Percentiles rank a stretch among this genome's conserved stretches.
These are phyloP conservation scores for Daphne laureola DNA, from an alignment of 441 rosid species.

Conservation along the genomic window DNA sequence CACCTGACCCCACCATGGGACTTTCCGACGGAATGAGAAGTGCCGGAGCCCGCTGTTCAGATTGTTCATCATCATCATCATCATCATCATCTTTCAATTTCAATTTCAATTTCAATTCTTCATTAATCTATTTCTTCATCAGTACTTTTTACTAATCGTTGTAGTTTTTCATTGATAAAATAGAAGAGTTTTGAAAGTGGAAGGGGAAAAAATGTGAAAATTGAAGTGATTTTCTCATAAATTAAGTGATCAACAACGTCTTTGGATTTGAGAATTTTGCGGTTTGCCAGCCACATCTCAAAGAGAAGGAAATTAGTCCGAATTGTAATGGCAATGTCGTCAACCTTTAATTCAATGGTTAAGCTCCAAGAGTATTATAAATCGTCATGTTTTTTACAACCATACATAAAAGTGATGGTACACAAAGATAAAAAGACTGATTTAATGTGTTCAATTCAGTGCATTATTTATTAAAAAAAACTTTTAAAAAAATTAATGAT, in stretches of 20 bases:
- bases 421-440: no score
- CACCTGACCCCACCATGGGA: slow-evolving; percentile 47
- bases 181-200: background rate
- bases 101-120: background rate
- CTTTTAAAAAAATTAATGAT: no score
- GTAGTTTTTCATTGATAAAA: background rate
- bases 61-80: slow-evolving; percentile 27
- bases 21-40: slow-evolving; percentile 38
- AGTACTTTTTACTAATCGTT: background rate
- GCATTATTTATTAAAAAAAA: no score
- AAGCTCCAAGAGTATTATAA: no score
- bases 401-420: no score
- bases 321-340: no score
- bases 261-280: slow-evolving; percentile 9
- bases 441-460: no score
- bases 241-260: slow-evolving; percentile 1
- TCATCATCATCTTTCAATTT: no score
- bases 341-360: no score
- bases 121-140: background rate
- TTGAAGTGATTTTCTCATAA: background rate
- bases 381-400: no score
- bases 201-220: background rate
- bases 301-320: no score
- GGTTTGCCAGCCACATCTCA: slow-evolving; percentile 13
- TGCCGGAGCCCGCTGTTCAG: slow-evolving; percentile 28